Evolutionary conservation across 108 stramenopile genomes (phyloP).

Genomic region (Skeletonema costatum): DNA sequence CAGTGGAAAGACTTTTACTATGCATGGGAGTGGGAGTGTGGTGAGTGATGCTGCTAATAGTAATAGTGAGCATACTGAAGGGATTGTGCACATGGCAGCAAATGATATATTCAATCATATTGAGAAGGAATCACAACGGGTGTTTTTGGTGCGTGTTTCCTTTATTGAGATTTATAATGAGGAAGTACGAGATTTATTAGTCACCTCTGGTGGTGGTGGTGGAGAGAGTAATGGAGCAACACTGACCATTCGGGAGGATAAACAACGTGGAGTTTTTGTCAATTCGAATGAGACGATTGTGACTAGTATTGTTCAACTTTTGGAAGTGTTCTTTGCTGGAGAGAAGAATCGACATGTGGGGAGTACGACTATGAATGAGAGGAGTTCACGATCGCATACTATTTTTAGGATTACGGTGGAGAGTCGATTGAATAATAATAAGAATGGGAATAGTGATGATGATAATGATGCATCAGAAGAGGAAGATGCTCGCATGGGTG

Average conservation of each 20-base stretch:
- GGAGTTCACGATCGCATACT: slow-evolving; percentile 96
- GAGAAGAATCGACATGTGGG: slow-evolving; percentile 90
- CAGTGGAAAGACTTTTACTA: slow-evolving; percentile 92
- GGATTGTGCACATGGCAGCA: slow-evolving; percentile 87
- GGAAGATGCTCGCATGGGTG: neutral
- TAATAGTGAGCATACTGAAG: slow-evolving; percentile 56
- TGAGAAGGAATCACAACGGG: slow-evolving; percentile 55
- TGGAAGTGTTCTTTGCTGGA: slow-evolving; percentile 77
- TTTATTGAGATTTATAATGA: slow-evolving; percentile 99
- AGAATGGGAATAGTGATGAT: slow-evolving; percentile 20
- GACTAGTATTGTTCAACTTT: slow-evolving; percentile 74
- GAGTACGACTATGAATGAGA: slow-evolving; percentile 95
- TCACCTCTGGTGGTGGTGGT: slow-evolving; percentile 14
- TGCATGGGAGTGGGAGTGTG: slow-evolving; percentile 85
- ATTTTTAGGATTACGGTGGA: slow-evolving; percentile 96
- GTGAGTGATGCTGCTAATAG: slow-evolving; percentile 45
- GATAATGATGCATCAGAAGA: slow-evolving; percentile 18
- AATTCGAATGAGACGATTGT: slow-evolving; percentile 86
- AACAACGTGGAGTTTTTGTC: slow-evolving; percentile 94
- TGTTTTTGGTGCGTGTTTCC: slow-evolving; percentile 89
- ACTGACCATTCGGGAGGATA: slow-evolving; percentile 91
- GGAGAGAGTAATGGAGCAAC: neutral
- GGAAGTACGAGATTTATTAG: slow-evolving; percentile 95
- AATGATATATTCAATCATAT: slow-evolving; percentile 81
- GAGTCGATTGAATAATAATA: slow-evolving; percentile 61